Conservation (phyloP, 2,329 filamentous ascomycete species). For the Chaetomium sp. region DNA sequence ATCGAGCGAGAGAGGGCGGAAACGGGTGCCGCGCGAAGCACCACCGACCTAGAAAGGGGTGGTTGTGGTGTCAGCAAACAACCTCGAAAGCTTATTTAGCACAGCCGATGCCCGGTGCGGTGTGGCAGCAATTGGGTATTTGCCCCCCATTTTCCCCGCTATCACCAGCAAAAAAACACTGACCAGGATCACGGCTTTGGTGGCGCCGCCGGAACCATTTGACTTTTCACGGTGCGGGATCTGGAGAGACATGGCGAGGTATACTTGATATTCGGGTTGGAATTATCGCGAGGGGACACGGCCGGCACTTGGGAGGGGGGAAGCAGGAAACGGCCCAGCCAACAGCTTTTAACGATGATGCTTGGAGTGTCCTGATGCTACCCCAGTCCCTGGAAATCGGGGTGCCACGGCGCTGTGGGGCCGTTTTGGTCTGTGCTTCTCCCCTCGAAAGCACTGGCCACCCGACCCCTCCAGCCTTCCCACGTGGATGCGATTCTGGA, state of each 20-base stretch:
- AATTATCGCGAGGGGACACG: no score
- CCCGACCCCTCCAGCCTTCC: no score
- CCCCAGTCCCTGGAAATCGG: constrained; percentile 14
- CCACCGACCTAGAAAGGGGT: constrained; percentile 67
- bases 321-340: no score
- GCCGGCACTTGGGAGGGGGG: no score
- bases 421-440: no score
- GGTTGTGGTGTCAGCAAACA: constrained; percentile 18
- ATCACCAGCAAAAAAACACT: constrained; percentile 25
- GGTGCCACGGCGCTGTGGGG: background rate
- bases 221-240: constrained; percentile 46
- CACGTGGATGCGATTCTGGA: no score
- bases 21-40: constrained; percentile 89
- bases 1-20: constrained; percentile 90
- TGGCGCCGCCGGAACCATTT: constrained; percentile 52
- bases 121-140: background rate
- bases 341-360: background rate
- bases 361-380: background rate
- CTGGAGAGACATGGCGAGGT: constrained; percentile 46
- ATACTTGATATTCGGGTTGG: no score
- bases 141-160: background rate
- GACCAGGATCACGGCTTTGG: constrained; percentile 94
- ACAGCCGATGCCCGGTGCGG: background rate
- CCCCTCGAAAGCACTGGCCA: no score
- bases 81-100: background rate